Conservation (phyloP, 805 yeast genomes). For the Hanseniaspora valbyensis region DNA sequence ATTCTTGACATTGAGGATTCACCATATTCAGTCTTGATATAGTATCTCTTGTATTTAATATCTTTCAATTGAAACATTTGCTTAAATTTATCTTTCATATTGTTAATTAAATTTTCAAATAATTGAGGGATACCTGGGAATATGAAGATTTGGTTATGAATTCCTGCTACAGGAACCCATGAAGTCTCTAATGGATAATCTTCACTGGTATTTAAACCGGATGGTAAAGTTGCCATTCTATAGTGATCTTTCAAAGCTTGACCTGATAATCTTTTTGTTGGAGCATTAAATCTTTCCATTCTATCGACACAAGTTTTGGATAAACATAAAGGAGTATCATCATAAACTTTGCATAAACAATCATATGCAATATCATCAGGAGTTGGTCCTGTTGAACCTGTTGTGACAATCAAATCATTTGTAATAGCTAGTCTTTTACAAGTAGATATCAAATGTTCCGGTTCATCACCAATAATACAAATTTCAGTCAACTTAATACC, state of each 20-base stretch:
- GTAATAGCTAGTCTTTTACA: constrained; percentile 35
- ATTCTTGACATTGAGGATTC: constrained; percentile 65
- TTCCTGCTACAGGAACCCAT: constrained; percentile 77
- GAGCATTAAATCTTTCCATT: constrained; percentile 43
- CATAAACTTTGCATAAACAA: constrained; percentile 55
- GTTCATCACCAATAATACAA: constrained; percentile 68
- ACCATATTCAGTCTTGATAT: constrained; percentile 47
- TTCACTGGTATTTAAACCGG: constrained; percentile 36
- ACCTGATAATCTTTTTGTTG: constrained; percentile 27
- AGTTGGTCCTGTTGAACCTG: constrained; percentile 68
- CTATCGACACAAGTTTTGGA: constrained; percentile 48
- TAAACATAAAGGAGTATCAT: constrained; percentile 35
- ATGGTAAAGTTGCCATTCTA: constrained; percentile 73
- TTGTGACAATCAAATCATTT: constrained; percentile 59
- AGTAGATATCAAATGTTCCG: constrained; percentile 47
- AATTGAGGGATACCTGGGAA: constrained; percentile 79
- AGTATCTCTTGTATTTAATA: constrained; percentile 35
- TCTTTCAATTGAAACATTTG: constrained; percentile 32
- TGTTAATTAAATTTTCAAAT: constrained; percentile 44
- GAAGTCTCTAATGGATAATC: constrained; percentile 41
- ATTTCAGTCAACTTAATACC: constrained; percentile 60
- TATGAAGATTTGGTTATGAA: constrained; percentile 54
- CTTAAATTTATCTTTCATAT: constrained; percentile 32
- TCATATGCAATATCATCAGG: constrained; percentile 84
- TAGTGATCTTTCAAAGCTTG: constrained; percentile 51